These are phyloP conservation scores for Lojkania enalia DNA, from an alignment of 2,329 filamentous ascomycete species.

Conservation along the genomic window DNA sequence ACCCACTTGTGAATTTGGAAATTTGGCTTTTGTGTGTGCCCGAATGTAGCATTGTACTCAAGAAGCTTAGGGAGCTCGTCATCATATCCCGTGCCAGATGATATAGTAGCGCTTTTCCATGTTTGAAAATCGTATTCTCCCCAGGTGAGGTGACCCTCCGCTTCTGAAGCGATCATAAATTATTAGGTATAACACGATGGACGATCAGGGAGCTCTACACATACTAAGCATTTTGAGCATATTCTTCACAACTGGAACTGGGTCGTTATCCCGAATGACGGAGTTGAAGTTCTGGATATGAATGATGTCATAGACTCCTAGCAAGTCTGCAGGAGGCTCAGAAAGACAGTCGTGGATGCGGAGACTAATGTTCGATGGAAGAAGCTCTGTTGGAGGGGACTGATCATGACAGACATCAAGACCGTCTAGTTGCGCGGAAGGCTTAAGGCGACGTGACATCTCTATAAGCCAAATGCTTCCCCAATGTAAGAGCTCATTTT, in stretches of 20 bases:
- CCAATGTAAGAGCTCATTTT: background rate
- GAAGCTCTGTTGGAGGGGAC: background rate
- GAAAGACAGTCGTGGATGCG: conserved; percentile 1
- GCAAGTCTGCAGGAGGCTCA: background rate
- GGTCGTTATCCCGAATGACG: background rate
- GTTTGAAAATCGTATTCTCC: background rate
- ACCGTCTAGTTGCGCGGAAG: background rate
- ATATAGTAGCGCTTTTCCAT: background rate
- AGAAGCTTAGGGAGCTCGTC: background rate
- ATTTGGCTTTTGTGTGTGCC: background rate
- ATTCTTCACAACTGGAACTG: background rate
- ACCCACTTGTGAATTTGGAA: background rate
- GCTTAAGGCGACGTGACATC: background rate
- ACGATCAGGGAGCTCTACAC: too few species aligned
- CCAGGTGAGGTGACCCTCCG: background rate
- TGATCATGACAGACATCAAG: background rate
- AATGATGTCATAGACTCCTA: conserved; percentile 1
- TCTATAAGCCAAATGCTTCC: background rate
- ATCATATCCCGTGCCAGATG: background rate
- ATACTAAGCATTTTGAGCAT: background rate
- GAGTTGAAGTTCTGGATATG: conserved; percentile 1
- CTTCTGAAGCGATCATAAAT: background rate
- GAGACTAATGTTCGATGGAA: background rate
- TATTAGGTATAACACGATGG: background rate
- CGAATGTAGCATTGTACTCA: background rate